Evolutionary conservation across 176 grass and related monocot species (phyloP).

Genomic region (Carex scoparia): DNA sequence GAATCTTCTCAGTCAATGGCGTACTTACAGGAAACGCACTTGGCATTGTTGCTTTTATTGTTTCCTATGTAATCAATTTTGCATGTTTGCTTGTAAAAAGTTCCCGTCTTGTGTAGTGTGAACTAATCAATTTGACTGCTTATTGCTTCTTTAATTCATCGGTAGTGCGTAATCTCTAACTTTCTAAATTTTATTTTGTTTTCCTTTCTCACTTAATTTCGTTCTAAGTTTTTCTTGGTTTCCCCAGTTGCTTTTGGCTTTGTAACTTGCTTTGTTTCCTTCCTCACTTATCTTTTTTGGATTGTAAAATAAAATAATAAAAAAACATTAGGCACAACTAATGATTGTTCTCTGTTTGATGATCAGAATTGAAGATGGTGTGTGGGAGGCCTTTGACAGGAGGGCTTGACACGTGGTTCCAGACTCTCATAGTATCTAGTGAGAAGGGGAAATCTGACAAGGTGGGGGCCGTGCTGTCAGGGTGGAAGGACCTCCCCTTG

Average conservation of each 20-base stretch:
- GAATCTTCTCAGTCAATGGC: slow-evolving; percentile 8
- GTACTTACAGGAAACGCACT: neutral
- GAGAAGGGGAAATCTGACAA: slow-evolving; percentile 28
- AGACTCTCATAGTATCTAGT: slow-evolving; percentile 37
- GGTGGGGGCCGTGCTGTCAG: slow-evolving; percentile 30
- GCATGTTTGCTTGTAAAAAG: neutral
- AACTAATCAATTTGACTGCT: neutral
- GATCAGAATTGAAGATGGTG: slow-evolving; percentile 46
- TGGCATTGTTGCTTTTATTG: neutral
- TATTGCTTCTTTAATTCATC: neutral
- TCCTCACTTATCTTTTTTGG: neutral
- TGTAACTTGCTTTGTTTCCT: neutral
- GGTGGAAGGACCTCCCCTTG: slow-evolving; percentile 95
- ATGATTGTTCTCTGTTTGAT: neutral
- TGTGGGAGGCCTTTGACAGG: slow-evolving; percentile 7
- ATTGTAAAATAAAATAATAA: neutral
- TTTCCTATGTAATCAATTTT: neutral
- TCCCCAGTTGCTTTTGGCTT: neutral
- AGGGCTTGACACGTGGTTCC: slow-evolving; percentile 49
- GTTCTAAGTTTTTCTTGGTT: neutral
- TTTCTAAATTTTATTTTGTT: neutral
- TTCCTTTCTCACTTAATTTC: neutral
- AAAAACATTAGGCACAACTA: neutral
- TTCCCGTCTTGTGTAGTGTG: neutral
- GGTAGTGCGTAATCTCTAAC: neutral